Percentiles rank a stretch among this genome's conserved stretches.
phyloP scores from a whole-genome alignment of 306 rosid species.

The Cucurbita moschata region DNA sequence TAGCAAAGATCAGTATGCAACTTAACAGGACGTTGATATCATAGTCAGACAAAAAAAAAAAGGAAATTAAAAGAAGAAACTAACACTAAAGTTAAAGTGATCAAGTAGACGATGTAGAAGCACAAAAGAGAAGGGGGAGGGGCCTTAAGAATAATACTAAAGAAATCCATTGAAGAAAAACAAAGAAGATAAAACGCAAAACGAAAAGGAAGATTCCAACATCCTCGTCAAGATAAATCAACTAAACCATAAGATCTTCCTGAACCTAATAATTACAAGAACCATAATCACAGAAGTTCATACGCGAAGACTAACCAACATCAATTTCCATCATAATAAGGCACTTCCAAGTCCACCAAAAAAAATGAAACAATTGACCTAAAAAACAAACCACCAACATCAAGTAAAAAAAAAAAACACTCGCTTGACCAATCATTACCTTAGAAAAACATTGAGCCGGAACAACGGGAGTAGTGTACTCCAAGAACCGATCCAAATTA shows the following conservation, averaged over 20 bases:
- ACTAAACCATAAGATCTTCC: not conserved
- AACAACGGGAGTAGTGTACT: slow-evolving; percentile 52
- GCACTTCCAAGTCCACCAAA: not conserved
- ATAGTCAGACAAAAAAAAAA: not conserved
- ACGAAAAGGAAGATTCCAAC: not conserved
- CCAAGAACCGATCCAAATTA: slow-evolving; percentile 80
- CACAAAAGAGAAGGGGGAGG: not conserved
- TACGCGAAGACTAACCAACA: too few relatives aligned
- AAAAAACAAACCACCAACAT: not conserved
- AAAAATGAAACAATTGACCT: not conserved
- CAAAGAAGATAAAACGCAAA: not conserved
- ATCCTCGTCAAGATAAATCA: not conserved
- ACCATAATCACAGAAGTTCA: not conserved
- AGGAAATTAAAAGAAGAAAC: not conserved
- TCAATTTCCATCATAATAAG: not conserved
- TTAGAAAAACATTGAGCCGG: slow-evolving; percentile 41
- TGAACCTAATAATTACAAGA: not conserved
- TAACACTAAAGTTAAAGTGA: not conserved
- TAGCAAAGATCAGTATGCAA: not conserved
- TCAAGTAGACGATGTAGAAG: not conserved
- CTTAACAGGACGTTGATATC: not conserved
- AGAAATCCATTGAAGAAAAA: not conserved
- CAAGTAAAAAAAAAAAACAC: not conserved
- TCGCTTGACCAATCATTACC: slow-evolving; percentile 18
- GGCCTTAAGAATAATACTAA: not conserved